Evolutionary conservation across 768 basidiomycete species (phyloP), one percentile per base, ranked within the genome.

Genomic region (Pleurotus djamor): DNA sequence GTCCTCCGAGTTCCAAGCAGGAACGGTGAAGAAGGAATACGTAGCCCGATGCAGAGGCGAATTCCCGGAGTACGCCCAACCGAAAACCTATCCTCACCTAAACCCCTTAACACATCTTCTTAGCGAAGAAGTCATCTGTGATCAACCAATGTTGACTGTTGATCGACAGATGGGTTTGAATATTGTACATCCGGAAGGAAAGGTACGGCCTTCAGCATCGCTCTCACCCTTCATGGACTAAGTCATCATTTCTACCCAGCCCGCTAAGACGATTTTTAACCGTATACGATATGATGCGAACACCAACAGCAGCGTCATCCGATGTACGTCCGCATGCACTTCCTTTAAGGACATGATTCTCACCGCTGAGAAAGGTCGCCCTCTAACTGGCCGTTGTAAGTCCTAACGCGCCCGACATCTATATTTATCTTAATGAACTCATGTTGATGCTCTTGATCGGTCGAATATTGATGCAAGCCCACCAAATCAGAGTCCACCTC

Each of bases 141-240:
- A 96, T 61, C 79, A 94, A 67, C 92, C 94, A 1, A 74, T 99
- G 5, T 72, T 99, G 59, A 95, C 94, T 0, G 87, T 98, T 1
- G 97, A 99, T 73, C 82, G 95, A 54, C 96, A 98, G 69, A 95
- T 98, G 88, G 97, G 97, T 3, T 73, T 99, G 48, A 98, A 98
- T 61, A 89, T 98, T 54, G 92, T 98, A 13, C 94, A 97, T 68
- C 94, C 96, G 0, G 87, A 96, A 59, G 97, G 97, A 45, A 95
- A 98, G 81, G 94, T 93, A 66, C 38, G 73, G 55, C 13, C 59
- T 52, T 55, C 28, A 12, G 28, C 17, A 36, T 47, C 28, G 17
- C 28, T 12, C 13, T 32, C 12, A 21, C 10, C 10, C 10, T 28
- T 12, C 49, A 8, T 12, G 36, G 36, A 44, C 21, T 21, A 17